Evolutionary conservation across 305 asterid species (phyloP), one percentile per base, ranked within the genome.

Genomic region (Withania somnifera): DNA sequence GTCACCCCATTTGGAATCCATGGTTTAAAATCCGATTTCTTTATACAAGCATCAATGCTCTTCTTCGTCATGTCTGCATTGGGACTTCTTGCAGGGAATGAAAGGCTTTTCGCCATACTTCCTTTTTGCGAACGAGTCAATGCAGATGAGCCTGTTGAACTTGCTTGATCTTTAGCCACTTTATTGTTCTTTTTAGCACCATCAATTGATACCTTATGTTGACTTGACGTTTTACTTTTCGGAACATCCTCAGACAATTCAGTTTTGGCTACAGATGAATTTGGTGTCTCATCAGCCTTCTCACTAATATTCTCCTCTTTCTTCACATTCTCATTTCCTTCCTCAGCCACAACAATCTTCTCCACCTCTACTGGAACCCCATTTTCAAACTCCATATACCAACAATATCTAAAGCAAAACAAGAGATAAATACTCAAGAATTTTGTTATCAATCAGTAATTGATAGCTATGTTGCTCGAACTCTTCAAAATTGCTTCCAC

Each of bases 31-130:
- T 91, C 88, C 24, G 87, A 79, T 76, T 88, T 90, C 51, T 53
- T 77, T 7, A 93, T 88, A 84, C 67, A 81, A 47, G 79, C 87
- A 81, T 95, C 97, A 2, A 84, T 84, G 85, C 98, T 92, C 83
- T 90, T 84, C 82, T 84, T 93, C 89, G 86, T 88, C 8, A 90
- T 81, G 84, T 95, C 94, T 10, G 92, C 76, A 66, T 87, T 87
- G 54, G 88, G 88, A 40, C 89, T 90, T 79, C 82, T 88, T n/a
- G 88, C 83, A 30, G 98, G 97, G 71, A 93, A 90, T 0, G 98
- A 93, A 2, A 92, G 88, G 58, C 95, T 93, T 86, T 93, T 95
- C 3, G 83, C 82, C 87, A 91, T 84, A 82, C 88, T 89, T 7
- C 91, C 86, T 80, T 83, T 86, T 0, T 86, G 82, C 22, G 88